Base-by-base conservation (phyloP, 208 protist species). In the Leishmania gerbilli region DNA sequence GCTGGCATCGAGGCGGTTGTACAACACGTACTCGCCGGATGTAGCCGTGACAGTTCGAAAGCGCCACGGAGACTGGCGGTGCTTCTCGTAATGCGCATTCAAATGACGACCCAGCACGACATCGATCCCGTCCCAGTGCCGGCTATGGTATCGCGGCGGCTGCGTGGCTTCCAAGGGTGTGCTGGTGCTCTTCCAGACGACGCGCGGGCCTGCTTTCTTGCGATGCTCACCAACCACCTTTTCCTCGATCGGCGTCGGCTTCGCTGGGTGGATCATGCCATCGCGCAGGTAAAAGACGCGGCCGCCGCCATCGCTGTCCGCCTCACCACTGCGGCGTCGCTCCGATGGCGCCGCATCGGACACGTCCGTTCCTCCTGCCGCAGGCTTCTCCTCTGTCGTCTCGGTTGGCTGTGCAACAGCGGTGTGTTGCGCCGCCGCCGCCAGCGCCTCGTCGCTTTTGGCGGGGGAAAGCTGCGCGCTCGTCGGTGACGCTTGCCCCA, bases 21-120 rank as follows among this genome's bases (percentile, higher is more conserved):
- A 94, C 37, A 95, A 65, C 0, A 95, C 87, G 80, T 96, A 96
- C 88, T 93, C 89, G n/a, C 94, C 92, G 3, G 81, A 65, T 31
- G 79, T 88, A 1, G 89, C 77, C 6, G 86, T 82, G 15, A 94
- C 75, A 19, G 79, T 85, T 47, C 85, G 88, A 65, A 96, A 89
- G 34, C 91, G 91, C 89, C 88, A 88, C 31, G 83, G 79, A 21
- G 87, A 91, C 31, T 76, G 7, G 15, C 86, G 82, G 77, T 87
- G 55, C 11, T 47, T n/a, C 34, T 37, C 55, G 81, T 93, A 96
- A 81, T 94, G 83, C 45, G 69, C 79, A 60, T 95, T 94, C 45
- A 96, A 58, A 51, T 87, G 71, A 55, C 74, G 80, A 40, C 89
- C 85, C 2, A 95, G 71, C 19, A 71, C 78, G 19, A 91, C 79